Percentiles rank a stretch among this genome's conserved stretches.
Conservation (phyloP, 805 yeast genomes). For the Lipomyces yamadae region DNA sequence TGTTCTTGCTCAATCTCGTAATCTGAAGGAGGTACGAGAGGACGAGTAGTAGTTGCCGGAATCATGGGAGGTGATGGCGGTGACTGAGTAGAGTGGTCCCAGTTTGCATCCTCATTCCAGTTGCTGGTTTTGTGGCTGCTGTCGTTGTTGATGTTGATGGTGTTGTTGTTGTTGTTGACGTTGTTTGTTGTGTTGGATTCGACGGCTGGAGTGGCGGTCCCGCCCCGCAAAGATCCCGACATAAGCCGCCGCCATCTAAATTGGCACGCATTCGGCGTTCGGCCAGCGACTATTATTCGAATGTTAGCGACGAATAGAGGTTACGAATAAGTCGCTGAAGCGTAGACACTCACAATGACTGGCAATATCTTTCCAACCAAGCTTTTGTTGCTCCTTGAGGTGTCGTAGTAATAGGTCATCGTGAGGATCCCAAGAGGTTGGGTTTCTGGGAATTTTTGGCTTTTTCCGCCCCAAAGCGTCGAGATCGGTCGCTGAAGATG, state of each 20-base stretch:
- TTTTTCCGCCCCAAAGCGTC: slow-evolving; percentile 37
- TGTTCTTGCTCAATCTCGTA: slow-evolving; percentile 14
- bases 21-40: slow-evolving; percentile 16
- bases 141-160: slow-evolving; percentile 2
- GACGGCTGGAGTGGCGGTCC: slow-evolving; percentile 27
- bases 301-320: background rate
- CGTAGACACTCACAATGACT: slow-evolving; percentile 53
- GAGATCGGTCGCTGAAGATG: slow-evolving; percentile 26
- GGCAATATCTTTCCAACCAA: slow-evolving; percentile 90
- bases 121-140: background rate
- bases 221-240: slow-evolving; percentile 49
- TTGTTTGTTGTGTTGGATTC: background rate
- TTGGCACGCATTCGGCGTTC: slow-evolving; percentile 90
- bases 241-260: slow-evolving; percentile 82
- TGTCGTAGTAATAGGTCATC: slow-evolving; percentile 75
- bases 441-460: slow-evolving; percentile 43
- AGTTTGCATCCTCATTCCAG: slow-evolving; percentile 9
- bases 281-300: slow-evolving; percentile 54
- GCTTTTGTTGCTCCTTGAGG: slow-evolving; percentile 77
- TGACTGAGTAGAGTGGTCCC: background rate
- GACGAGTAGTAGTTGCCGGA: slow-evolving; percentile 21
- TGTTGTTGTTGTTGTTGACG: background rate
- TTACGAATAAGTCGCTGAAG: no score
- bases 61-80: slow-evolving; percentile 22
- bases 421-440: slow-evolving; percentile 77